phyloP scores from a whole-genome alignment of 331 rosid genomes.

The Quercus phellos region DNA sequence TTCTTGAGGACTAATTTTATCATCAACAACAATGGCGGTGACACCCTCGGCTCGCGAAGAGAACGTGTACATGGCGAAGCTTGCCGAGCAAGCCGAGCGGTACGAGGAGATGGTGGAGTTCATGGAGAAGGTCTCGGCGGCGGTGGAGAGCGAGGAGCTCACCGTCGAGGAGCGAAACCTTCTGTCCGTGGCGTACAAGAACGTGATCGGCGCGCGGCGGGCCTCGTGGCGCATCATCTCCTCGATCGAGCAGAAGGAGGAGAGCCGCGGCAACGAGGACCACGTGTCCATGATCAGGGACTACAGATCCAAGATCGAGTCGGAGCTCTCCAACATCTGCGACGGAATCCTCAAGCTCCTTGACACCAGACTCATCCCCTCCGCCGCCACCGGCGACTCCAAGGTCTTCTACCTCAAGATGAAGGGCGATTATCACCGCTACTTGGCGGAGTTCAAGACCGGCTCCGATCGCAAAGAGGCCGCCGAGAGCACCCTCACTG shows the following conservation, averaged over 20 bases:
- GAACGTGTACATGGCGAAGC: constrained; percentile 94
- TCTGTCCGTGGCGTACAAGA: constrained; percentile 86
- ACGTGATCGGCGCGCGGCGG: constrained; percentile 85
- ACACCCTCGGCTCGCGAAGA: constrained; percentile 82
- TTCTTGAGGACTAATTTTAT: not conserved
- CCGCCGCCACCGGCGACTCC: constrained; percentile 85
- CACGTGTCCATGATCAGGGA: constrained; percentile 81
- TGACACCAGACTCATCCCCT: constrained; percentile 84
- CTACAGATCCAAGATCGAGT: constrained; percentile 91
- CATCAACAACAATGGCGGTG: constrained; percentile 39
- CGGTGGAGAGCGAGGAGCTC: constrained; percentile 82
- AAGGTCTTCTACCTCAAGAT: constrained; percentile 93
- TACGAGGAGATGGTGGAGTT: constrained; percentile 98
- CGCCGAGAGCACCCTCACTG: constrained; percentile 88
- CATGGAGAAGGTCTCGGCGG: constrained; percentile 87
- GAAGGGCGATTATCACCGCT: constrained; percentile 96
- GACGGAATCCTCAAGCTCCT: constrained; percentile 92
- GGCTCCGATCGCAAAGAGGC: constrained; percentile 94
- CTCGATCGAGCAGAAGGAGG: constrained; percentile 96
- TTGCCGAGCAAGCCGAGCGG: constrained; percentile 96
- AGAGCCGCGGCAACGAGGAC: constrained; percentile 97
- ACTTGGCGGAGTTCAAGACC: constrained; percentile 91
- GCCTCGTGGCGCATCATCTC: constrained; percentile 97
- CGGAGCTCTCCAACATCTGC: constrained; percentile 84
- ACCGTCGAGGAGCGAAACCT: constrained; percentile 87